Evolutionary conservation across 2,329 filamentous ascomycete genomes (phyloP), one percentile per base, ranked within the genome.

Genomic region (Xylaria polymorpha): DNA sequence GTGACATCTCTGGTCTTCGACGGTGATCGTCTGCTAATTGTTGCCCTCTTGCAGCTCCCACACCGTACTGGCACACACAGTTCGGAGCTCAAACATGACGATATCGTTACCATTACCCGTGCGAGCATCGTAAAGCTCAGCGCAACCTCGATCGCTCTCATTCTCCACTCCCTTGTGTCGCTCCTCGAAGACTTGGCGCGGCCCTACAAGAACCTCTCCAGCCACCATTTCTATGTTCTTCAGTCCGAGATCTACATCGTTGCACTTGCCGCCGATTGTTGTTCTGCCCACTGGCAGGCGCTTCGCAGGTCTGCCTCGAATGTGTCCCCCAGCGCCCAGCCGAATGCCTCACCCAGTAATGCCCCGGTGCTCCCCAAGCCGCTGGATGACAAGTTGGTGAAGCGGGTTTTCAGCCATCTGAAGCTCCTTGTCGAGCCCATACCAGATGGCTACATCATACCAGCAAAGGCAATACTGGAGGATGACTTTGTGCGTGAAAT

Each of bases 241-340:
- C 83, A 88, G 56, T 91, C 90, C 20, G 89, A 92, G 77, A 81
- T 89, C 57, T 91, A 90, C 74, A 81, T 91, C n/a, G 79, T 91
- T 59, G 84, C 86, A 57, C 81, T 92, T 50, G 83, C 89, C 43
- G 87, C 89, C 75, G 89, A 91, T 74, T 92, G 90, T 76, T 91
- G 88, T 73, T 84, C 85, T 60, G 85, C 86, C 62, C 85, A 90
- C 76, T 91, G 89, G 88, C 80, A 84, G 35, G 79, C 81, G 46
- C 76, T 85, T 51, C 80, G 82, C 65, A 74, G 74, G 39, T 71
- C 74, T 22, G 69, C 41, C 53, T 66, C 75, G 14, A 71, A 75
- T 51, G 72, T 65, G 22, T 63, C 70, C n/a, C 61, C 55, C 32
- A 56, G 60, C 4, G 56, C 41, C 35, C 43, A 66, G 39, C 64